Evolutionary conservation across 305 asterid genomes (phyloP), one percentile per base, ranked within the genome.

Genomic region (Ajuga reptans): DNA sequence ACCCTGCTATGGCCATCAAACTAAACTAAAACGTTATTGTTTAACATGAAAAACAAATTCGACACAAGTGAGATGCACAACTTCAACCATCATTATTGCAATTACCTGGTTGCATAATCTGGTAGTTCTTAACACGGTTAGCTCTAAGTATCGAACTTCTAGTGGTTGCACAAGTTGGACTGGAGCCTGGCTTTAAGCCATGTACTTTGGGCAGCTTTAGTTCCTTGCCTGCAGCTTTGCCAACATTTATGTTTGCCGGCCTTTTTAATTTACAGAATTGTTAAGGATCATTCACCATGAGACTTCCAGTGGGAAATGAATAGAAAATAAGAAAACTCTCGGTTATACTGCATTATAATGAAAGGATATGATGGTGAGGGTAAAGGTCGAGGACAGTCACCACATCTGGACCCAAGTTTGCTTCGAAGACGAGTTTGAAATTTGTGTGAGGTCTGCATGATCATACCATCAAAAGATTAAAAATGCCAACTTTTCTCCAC

Each of bases 341-440:
- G 68, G 12, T 54, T 47, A 17, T 47, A 70, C 34, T 71, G 72
- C 71, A 71, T 27, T 41, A 53, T 43, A 71, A 54, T 47, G 11
- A 56, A 68, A 75, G 98, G 98, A 92, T 92, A 92, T 90, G 95
- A 84, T 73, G 95, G 69, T 77, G 86, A 72, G 75, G 90, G 77
- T 71, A 75, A 57, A 77, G 89, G 80, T 58, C 78, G 85, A 68
- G 85, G 82, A 70, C 80, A 83, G 77, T 79, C 84, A 49, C 84
- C 74, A 57, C 36, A 61, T 67, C 74, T 79, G 63, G 84, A 70
- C 67, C 81, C 81, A 8, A 75, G 47, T 79, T 79, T 88, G 71
- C 73, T 72, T 36, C 79, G 81, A 64, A 74, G 53, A 41, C 31
- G 77, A 67, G 79, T 68, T 72, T 78, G 72, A 47, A 73, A 68